Conservation (phyloP, 2,329 filamentous ascomycete species). For the Basipetospora sp. region DNA sequence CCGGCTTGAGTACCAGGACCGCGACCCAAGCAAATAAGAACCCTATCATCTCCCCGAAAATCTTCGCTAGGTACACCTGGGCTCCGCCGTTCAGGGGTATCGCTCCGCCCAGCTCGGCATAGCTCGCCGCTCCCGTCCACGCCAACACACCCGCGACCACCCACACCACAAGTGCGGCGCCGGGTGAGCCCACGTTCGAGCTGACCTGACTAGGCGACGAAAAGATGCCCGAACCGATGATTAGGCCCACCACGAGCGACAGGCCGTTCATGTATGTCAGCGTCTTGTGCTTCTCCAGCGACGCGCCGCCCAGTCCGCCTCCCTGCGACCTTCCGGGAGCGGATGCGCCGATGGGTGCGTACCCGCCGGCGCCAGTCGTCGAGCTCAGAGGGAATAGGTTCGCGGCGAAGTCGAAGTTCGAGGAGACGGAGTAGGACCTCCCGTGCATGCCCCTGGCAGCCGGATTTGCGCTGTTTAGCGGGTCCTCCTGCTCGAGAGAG, state of each 20-base stretch:
- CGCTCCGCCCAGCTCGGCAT: conserved; percentile 86
- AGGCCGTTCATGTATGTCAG: conserved; percentile 88
- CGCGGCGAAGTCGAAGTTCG: conserved; percentile 87
- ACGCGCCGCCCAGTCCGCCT: conserved; percentile 53
- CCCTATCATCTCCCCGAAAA: conserved; percentile 81
- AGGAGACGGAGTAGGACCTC: conserved; percentile 78
- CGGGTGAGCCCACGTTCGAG: conserved; percentile 76
- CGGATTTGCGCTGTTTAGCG: conserved; percentile 49
- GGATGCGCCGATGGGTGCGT: conserved; percentile 73
- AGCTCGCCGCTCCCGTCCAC: conserved; percentile 91
- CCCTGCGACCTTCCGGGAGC: conserved; percentile 13
- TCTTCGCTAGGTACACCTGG: conserved; percentile 89
- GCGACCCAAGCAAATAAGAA: conserved; percentile 97
- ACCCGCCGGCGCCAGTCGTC: conserved; percentile 51
- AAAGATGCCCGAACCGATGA: conserved; percentile 94
- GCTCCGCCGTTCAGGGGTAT: conserved; percentile 91
- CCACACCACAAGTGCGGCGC: conserved; percentile 84
- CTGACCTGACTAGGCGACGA: conserved; percentile 89
- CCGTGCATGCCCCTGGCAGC: conserved; percentile 26
- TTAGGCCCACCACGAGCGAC: conserved; percentile 77
- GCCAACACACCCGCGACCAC: conserved; percentile 77
- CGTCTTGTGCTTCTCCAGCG: conserved; percentile 87
- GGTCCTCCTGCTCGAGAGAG: conserved; percentile 77
- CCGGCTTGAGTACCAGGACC: conserved; percentile 84
- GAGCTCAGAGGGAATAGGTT: conserved; percentile 86